Conservation (phyloP, 495 filamentous ascomycete species). For the Emericellopsis terricola region DNA sequence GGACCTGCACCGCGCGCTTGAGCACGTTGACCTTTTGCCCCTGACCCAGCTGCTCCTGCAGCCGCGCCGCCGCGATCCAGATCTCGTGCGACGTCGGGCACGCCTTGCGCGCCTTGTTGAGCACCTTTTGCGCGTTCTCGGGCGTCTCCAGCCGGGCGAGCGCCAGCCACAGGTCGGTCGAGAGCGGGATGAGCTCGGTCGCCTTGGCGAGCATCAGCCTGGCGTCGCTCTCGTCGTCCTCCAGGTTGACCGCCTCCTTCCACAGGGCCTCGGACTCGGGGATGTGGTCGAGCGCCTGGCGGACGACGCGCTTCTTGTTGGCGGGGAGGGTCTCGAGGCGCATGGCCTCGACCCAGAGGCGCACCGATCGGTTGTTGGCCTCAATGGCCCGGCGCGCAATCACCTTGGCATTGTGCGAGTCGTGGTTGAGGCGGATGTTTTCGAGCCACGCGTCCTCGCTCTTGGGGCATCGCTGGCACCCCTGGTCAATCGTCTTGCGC, state of each 20-base stretch:
- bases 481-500: slow-evolving; percentile 64
- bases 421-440: slow-evolving; percentile 80
- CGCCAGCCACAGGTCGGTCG: slow-evolving; percentile 87
- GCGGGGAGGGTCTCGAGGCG: slow-evolving; percentile 63
- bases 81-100: slow-evolving; percentile 82
- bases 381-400: slow-evolving; percentile 92
- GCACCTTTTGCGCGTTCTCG: slow-evolving; percentile 78
- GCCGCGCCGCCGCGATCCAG: slow-evolving; percentile 84
- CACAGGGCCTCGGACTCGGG: slow-evolving; percentile 85
- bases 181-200: slow-evolving; percentile 80
- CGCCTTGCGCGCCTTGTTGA: slow-evolving; percentile 90
- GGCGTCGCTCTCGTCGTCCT: slow-evolving; percentile 76
- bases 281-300: slow-evolving; percentile 75
- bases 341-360: slow-evolving; percentile 90
- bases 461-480: slow-evolving; percentile 79
- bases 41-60: slow-evolving; percentile 78
- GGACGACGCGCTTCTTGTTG: slow-evolving; percentile 76
- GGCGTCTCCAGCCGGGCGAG: slow-evolving; percentile 76
- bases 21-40: slow-evolving; percentile 67
- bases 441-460: slow-evolving; percentile 93
- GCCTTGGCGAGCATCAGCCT: slow-evolving; percentile 78
- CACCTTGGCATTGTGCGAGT: slow-evolving; percentile 70
- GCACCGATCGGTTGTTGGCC: slow-evolving; percentile 71
- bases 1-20: slow-evolving; percentile 80
- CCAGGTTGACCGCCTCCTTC: slow-evolving; percentile 94